Base-by-base conservation (phyloP, 1,139 yeast species). In the Candida sp. region DNA sequence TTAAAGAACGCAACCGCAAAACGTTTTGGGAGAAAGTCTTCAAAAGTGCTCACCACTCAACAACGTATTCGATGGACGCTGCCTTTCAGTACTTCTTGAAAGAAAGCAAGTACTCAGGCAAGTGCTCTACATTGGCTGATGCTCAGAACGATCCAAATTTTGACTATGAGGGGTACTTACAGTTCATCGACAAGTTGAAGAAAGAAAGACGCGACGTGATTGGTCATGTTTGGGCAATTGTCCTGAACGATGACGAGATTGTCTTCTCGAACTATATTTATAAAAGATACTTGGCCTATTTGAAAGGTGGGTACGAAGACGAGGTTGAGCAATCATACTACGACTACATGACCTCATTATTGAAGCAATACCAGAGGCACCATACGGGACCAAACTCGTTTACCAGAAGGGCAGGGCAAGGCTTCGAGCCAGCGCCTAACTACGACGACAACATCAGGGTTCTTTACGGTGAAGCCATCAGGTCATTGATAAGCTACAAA, bases 81-180 rank as follows among this genome's bases (percentile, higher is more conserved):
- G 70, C 75, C 8, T 62, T 75, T 33, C 57, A 60, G 28, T 60
- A 59, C 46, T 76, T 59, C 49, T 57, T 62, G n/a, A 51, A 60
- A 4, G 46, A 52, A 28, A 47, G 49, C 11, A 47, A 47, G 11
- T 48, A 47, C 39, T 37, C 43, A 12, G 25, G 49, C 17, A 48
- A 44, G 8, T 52, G 51, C 6, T 38, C 54, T 1, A 52, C 63
- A 4, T 60, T 73, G 12, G 59, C 58, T 17, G 74, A 69, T 41
- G 73, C 70, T 0, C 67, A 71, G 52, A 63, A 66, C 41, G 65
- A 72, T 55, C 72, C 66, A 8, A 66, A 73, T 44, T 77, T 77
- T 51, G 78, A 77, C 54, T 75, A 73, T 56, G 76, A 74, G 52
- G 72, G 73, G 3, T 77, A 63, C 57, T 59, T 75, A 51, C 63